Conservation (phyloP, 2,329 filamentous ascomycete species). For the Eutypa lata region DNA sequence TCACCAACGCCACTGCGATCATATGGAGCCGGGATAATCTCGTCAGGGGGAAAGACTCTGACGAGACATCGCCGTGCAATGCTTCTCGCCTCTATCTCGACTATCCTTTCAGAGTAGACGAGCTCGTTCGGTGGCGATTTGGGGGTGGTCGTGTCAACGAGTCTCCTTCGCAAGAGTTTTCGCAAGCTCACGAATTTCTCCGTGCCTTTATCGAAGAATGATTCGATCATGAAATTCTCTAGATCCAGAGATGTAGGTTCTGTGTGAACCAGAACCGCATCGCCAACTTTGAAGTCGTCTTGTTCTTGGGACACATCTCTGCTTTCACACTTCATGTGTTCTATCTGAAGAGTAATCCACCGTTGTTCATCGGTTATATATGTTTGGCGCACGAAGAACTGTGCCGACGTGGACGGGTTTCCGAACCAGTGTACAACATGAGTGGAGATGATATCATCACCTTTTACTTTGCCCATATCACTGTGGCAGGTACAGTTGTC, state of each 20-base stretch:
- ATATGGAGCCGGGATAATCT: slow-evolving; percentile 60
- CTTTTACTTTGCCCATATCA: slow-evolving; percentile 38
- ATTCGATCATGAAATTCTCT: slow-evolving; percentile 60
- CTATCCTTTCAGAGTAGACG: slow-evolving; percentile 26
- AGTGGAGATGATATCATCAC: slow-evolving; percentile 54
- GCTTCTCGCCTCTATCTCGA: slow-evolving; percentile 29
- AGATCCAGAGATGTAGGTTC: slow-evolving; percentile 32
- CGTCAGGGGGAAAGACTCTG: slow-evolving; percentile 44
- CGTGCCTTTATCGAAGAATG: slow-evolving; percentile 21
- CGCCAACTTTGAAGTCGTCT: slow-evolving; percentile 45
- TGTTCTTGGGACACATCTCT: slow-evolving; percentile 9
- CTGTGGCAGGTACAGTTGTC: slow-evolving; percentile 69
- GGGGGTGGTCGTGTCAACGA: slow-evolving; percentile 30
- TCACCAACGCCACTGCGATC: slow-evolving; percentile 62
- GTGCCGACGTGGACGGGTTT: slow-evolving; percentile 40
- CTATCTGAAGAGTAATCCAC: slow-evolving; percentile 56
- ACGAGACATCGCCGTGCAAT: slow-evolving; percentile 60
- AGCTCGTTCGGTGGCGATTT: slow-evolving; percentile 49
- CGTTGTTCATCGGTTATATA: slow-evolving; percentile 59
- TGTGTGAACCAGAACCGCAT: slow-evolving; percentile 53
- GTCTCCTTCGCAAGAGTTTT: slow-evolving; percentile 46
- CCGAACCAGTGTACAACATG: slow-evolving; percentile 59
- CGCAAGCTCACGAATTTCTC: slow-evolving; percentile 42
- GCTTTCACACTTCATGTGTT: slow-evolving; percentile 54
- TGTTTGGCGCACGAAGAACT: slow-evolving; percentile 69